Evolutionary conservation across 2,329 filamentous ascomycete species (phyloP).

Genomic region (Zymoseptoria crescenta): DNA sequence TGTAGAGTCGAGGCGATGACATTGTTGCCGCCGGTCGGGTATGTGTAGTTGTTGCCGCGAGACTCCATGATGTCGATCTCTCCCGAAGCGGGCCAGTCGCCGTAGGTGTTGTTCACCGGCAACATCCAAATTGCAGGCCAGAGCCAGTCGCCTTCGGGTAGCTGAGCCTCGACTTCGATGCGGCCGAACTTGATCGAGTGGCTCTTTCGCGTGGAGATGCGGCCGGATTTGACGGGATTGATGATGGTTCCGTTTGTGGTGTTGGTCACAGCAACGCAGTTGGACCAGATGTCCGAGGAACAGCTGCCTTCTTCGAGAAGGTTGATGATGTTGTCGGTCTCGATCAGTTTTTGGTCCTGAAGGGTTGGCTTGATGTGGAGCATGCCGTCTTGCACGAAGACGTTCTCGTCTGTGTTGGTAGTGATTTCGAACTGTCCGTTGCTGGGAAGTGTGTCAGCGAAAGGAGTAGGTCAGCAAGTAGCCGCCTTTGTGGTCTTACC

Average conservation of each 20-base stretch:
- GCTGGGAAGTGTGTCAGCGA: constrained; percentile 33
- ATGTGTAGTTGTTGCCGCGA: constrained; percentile 74
- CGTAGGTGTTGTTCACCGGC: constrained; percentile 64
- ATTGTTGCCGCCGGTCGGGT: constrained; percentile 70
- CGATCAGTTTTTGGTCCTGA: constrained; percentile 59
- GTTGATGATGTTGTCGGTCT: constrained; percentile 60
- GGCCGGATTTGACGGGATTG: constrained; percentile 68
- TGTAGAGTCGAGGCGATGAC: constrained; percentile 72
- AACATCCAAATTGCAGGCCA: constrained; percentile 94
- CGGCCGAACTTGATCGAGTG: constrained; percentile 71
- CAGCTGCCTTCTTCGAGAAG: constrained; percentile 59
- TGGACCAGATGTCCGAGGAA: constrained; percentile 50
- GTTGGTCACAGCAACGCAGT: constrained; percentile 68
- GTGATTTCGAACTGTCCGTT: constrained; percentile 78
- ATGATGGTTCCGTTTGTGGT: constrained; percentile 69
- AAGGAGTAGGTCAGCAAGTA: neutral
- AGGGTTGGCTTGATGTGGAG: constrained; percentile 72
- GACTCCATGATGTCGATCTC: constrained; percentile 79
- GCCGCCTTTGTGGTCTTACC: constrained; percentile 47
- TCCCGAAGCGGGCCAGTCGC: constrained; percentile 68
- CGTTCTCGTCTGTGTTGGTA: constrained; percentile 63
- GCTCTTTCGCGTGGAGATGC: constrained; percentile 66
- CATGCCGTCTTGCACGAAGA: constrained; percentile 60
- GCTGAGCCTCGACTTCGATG: constrained; percentile 68
- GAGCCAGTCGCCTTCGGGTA: constrained; percentile 75